Base-by-base conservation (phyloP, 306 rosid species). In the Prunus davidiana region DNA sequence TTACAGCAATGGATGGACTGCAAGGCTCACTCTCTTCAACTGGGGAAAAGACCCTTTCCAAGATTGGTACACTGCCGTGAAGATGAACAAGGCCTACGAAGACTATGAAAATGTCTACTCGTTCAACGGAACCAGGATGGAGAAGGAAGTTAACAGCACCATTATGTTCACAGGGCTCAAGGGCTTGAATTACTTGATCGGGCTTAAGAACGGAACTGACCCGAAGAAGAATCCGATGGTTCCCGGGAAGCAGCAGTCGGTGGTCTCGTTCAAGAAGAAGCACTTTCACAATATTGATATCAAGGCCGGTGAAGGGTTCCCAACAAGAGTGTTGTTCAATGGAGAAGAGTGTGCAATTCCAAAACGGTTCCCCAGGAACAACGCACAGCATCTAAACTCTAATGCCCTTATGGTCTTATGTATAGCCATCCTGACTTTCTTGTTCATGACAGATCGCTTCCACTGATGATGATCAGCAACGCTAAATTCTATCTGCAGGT, bases 201-300 rank as follows among this genome's bases (percentile, higher is more conserved):
- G 84, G 5, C 81, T 80, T 70, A 85, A 79, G 10, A 91, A 94
- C 18, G 96, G 91, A 45, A 74, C 86, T 0, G 75, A 47, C 18
- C 12, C 6, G 0, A 0, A 4, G 0, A 63, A 16, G 0, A 92
- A 85, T 22, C 96, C 96, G 1, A 69, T 58, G 28, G 91, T 91
- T 2, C 98, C 98, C 0, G 98, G 98, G 3, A 94, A 94, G 84
- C 98, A 89, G 71, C 98, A 94, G 47, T 84, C 97, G 0, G 91
- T 94, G 51, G 41, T 91, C 3, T 76, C 97, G 2, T 94, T 94
- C 78, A 72, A 62, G 4, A 94, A 94, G 88, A 85, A 84, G 65
- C 47, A 80, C 12, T 24, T 46, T 0, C 82, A 84, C 2, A 20
- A 79, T 28, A 81, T 94, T 6, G 77, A 87, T 1, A 76, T 94